Base-by-base conservation (phyloP, 208 protist species). In the Crithidia acanthocephali region DNA sequence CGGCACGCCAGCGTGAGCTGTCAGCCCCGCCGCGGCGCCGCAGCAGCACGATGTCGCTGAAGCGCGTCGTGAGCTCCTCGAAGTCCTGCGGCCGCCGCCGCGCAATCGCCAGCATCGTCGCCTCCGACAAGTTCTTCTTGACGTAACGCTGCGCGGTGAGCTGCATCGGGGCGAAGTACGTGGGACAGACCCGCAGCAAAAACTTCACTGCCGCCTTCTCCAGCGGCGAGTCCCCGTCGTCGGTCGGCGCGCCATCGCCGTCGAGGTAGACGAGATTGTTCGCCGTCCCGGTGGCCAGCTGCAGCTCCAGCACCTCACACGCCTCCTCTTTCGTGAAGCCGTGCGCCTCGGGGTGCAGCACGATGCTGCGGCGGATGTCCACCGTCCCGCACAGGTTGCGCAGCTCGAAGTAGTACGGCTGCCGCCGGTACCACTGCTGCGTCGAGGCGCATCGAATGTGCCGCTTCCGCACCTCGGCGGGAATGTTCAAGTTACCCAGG, bases 381-480 rank as follows among this genome's bases (percentile, higher is more conserved):
- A 82, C 68, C 13, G 85, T 91, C 30, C 85, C 84, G 52, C 68
- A 72, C 58, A 93, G 74, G 67, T 86, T 77, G 40, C 91, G 86
- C 65, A 96, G 53, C 73, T 96, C 88, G 75, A 96, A 96, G 74
- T 94, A 93, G 64, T 79, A 88, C 3, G 91, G 91, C 66, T 96
- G 91, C 9, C 88, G 86, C 13, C 88, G 86, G 68, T 93, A 90
- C 91, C 91, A 96, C 76, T 79, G 63, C 50, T 88, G 67, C 30
- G 76, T 37, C 37, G 81, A 85, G 28, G 71, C 45, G 25, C 61
- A 77, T n/a, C 91, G 88, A 30, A 96, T 90, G 68, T 93, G 91
- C 56, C 55, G 60, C 64, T 80, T 80, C 30, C 76, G 68, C 42
- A 93, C 65, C 16, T 78, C 81, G 5, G 76, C 35, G 2, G 91